Percentiles rank a stretch among this genome's conserved stretches.
phyloP scores from a whole-genome alignment of 1,284 basidiomycete genomes.

The Puccinia brachypodii region DNA sequence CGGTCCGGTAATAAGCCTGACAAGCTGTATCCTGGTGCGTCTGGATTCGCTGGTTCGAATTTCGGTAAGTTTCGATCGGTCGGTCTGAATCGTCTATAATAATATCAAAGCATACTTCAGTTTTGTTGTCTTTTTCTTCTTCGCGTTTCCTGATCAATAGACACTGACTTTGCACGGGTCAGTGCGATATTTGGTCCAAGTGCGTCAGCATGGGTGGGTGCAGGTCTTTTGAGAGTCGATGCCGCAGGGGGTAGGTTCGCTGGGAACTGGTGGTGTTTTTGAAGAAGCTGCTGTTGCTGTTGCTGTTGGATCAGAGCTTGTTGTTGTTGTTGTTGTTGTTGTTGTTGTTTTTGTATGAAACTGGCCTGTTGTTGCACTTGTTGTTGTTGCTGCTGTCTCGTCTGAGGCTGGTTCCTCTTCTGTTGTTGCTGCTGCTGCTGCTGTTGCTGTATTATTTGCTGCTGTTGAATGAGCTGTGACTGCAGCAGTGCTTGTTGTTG shows the following conservation, averaged over 20 bases:
- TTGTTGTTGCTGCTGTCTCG: neutral
- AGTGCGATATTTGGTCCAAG: conserved; percentile 27
- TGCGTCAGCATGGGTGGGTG: conserved; percentile 13
- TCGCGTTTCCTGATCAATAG: neutral
- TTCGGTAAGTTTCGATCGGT: conserved; percentile 38
- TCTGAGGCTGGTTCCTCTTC: neutral
- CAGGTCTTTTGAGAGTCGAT: conserved; percentile 29
- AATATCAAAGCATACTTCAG: neutral
- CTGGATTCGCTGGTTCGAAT: conserved; percentile 8
- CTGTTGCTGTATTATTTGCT: neutral
- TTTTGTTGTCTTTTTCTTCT: neutral
- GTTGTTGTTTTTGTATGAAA: conserved; percentile 24
- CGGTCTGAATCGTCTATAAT: conserved; percentile 27
- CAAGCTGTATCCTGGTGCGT: neutral
- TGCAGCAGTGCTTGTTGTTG: conserved; percentile 4
- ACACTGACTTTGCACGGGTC: conserved; percentile 32
- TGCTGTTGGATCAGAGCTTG: neutral
- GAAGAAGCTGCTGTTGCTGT: neutral
- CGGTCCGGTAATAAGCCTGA: neutral
- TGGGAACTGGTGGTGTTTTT: conserved; percentile 8
- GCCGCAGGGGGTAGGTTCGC: neutral
- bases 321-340: neutral
- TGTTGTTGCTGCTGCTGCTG: neutral
- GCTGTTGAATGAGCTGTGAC: neutral
- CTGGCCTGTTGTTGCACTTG: neutral